A percentile compares a stretch with the other conserved stretches of the same genome.
These are phyloP conservation scores for Naegleria lovaniensis DNA, from an alignment of 208 protist species.

Conservation along the genomic window DNA sequence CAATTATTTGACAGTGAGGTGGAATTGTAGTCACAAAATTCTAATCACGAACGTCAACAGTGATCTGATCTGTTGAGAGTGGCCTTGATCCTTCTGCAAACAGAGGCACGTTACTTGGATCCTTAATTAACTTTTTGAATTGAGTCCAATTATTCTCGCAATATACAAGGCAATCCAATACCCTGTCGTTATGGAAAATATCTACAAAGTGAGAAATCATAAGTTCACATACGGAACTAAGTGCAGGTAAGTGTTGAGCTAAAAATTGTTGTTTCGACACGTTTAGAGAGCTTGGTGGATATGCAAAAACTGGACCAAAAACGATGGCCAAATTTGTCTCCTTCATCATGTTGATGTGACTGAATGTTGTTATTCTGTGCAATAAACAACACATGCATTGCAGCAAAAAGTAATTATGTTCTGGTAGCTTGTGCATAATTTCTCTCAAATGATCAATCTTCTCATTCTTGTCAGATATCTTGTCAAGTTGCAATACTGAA, in stretches of 20 bases:
- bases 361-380: background rate
- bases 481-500: background rate
- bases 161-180: background rate
- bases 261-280: constrained; percentile 4
- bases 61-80: background rate
- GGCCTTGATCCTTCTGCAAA: background rate
- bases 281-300: background rate
- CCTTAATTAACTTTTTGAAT: background rate
- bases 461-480: background rate
- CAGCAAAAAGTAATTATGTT: background rate
- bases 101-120: background rate
- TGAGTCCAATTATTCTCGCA: background rate
- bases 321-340: constrained; percentile 12
- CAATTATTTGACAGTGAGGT: too few relatives aligned
- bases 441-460: background rate
- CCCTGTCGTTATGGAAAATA: background rate
- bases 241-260: background rate
- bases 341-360: constrained; percentile 15
- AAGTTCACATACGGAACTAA: background rate
- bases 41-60: background rate
- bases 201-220: constrained; percentile 10
- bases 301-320: constrained; percentile 13
- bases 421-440: background rate
- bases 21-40: too few relatives aligned
- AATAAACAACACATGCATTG: background rate